Evolutionary conservation across 1,284 basidiomycete genomes (phyloP), one percentile per base, ranked within the genome.

Genomic region (Moniliophthora roreri): DNA sequence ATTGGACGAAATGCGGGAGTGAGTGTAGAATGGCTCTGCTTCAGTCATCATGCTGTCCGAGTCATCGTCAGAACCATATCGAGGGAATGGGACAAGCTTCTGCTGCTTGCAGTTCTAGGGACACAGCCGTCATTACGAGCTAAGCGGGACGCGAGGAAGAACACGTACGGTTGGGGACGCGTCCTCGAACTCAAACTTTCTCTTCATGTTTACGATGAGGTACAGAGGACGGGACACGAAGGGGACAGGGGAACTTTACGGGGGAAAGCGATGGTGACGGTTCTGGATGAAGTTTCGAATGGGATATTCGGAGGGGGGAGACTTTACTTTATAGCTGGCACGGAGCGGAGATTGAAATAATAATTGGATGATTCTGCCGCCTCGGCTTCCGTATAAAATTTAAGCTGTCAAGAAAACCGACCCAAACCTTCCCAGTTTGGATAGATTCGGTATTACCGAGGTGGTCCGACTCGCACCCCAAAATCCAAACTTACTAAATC

Each of bases 71-170:
- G 70, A 66, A 57, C 81, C 76, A 58, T 73, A 77, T 60, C 81
- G 77, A 48, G 88, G 87, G 68, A 89, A 89, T 41, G 85, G 84
- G 55, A 89, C 72, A 56, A 87, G 76, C 72, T 86, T 89, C 39
- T 86, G 59, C 66, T 89, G 85, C 68, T 91, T 90, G 39, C 74
- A 69, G 60, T 77, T 74, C 80, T 84, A 63, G 28, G 32, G n/a
- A 42, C 28, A 38, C 48, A 35, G 32, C 47, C 9, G 35, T 37
- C 26, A 38, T 16, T 35, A 28, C n/a, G n/a, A 10, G 24, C 18
- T 20, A 26, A 39, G 36, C 46, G 50, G n/a, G 36, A n/a, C 21
- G 39, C 40, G 36, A 24, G 41, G 18, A 23, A 20, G 45, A 13
- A 46, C 9, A 52, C 45, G 3, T 50, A 54, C 80, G 62, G 71